Conservation (phyloP, 2,329 filamentous ascomycete species). For the Apiospora saccharicola region DNA sequence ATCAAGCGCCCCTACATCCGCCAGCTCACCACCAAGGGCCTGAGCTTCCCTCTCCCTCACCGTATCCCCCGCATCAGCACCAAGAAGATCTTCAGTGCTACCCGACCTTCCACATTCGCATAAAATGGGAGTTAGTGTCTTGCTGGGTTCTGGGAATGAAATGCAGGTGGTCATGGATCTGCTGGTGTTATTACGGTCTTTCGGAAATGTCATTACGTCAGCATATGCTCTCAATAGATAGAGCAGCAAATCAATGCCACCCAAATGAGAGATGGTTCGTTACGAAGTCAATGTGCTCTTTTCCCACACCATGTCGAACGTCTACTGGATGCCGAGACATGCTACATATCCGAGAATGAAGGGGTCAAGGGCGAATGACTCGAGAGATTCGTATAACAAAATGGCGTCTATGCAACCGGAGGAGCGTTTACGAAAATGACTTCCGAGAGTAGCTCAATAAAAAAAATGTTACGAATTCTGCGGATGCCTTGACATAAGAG, state of each 20-base stretch:
- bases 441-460: constrained; percentile 8
- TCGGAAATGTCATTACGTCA: constrained; percentile 31
- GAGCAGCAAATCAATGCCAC: constrained; percentile 22
- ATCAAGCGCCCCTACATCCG: constrained; percentile 99
- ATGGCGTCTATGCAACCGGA: background rate
- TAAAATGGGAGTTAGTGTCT: constrained; percentile 69
- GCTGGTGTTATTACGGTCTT: constrained; percentile 54
- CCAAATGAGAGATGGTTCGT: constrained; percentile 21
- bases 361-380: background rate
- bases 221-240: constrained; percentile 30
- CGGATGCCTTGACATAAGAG: background rate
- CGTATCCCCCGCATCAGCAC: constrained; percentile 82
- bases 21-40: constrained; percentile 93
- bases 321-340: background rate
- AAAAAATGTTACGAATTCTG: background rate
- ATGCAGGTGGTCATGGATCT: constrained; percentile 47
- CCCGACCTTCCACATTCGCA: constrained; percentile 96
- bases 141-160: constrained; percentile 56
- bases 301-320: background rate
- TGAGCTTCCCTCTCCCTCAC: constrained; percentile 99
- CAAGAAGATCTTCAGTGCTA: constrained; percentile 93
- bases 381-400: background rate
- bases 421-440: background rate
- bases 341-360: background rate
- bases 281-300: constrained; percentile 13